These are phyloP conservation scores for Penicillium goetzii DNA, from an alignment of 495 filamentous ascomycete genomes.

Conservation along the genomic window DNA sequence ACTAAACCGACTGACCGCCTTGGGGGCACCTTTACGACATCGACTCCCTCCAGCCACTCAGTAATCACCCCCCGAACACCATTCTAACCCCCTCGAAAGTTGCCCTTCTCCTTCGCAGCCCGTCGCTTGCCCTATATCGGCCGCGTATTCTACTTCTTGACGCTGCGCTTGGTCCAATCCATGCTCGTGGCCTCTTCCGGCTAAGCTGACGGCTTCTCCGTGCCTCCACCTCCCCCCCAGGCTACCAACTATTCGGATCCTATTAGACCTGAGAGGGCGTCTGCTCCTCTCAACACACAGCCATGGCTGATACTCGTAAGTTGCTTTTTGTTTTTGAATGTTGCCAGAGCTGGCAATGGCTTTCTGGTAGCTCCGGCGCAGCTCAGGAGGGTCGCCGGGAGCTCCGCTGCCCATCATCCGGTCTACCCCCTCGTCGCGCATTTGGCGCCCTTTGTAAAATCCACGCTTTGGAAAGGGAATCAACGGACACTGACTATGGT, in stretches of 20 bases:
- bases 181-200: conserved; percentile 39
- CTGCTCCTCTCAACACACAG: conserved; percentile 40
- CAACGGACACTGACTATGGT: conserved; percentile 28
- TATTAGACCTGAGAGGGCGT: conserved; percentile 36
- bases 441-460: conserved; percentile 13
- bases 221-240: conserved; percentile 19
- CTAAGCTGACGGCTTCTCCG: conserved; percentile 31
- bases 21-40: conserved; percentile 32
- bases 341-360: not conserved
- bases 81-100: conserved; percentile 5
- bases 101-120: conserved; percentile 17
- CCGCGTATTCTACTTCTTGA: conserved; percentile 8
- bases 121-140: conserved; percentile 11
- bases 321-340: not conserved
- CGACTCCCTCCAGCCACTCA: conserved; percentile 28
- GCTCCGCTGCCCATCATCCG: conserved; percentile 20
- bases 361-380: conserved; percentile 22
- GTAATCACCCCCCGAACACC: conserved; percentile 21
- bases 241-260: conserved; percentile 28
- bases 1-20: conserved; percentile 36
- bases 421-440: conserved; percentile 17
- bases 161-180: conserved; percentile 34
- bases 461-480: conserved; percentile 19
- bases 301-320: conserved; percentile 49
- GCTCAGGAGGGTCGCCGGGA: conserved; percentile 35